Evolutionary conservation across 169 alveolate genomes (phyloP).

Genomic region (Cyclospora cayetanensis): DNA sequence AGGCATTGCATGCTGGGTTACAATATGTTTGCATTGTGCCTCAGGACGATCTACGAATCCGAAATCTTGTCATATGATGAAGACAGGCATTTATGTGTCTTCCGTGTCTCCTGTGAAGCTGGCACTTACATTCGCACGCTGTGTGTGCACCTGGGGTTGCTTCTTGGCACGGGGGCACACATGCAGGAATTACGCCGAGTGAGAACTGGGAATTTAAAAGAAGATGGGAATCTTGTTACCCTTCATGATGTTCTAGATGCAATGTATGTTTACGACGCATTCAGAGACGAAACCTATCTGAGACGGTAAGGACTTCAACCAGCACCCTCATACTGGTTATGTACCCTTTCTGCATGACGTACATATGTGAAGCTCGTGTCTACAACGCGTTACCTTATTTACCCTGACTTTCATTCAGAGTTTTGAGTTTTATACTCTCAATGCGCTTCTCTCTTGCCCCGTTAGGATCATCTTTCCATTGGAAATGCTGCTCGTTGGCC

Average conservation of each 20-base stretch:
- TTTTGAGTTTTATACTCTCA: neutral
- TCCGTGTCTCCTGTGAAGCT: slow-evolving; percentile 99
- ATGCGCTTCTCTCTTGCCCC: too few species aligned
- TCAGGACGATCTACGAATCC: slow-evolving; percentile 97
- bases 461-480: slow-evolving; percentile 95
- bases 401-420: too few species aligned
- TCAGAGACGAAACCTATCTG: slow-evolving; percentile 93
- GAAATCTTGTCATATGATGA: slow-evolving; percentile 97
- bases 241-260: slow-evolving; percentile 99
- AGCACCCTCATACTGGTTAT: neutral
- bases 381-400: neutral
- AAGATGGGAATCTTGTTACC: slow-evolving; percentile 97
- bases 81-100: slow-evolving; percentile 95
- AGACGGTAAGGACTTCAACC: slow-evolving; percentile 76
- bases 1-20: neutral
- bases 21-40: neutral
- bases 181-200: slow-evolving; percentile 99
- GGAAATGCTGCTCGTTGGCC: slow-evolving; percentile 95
- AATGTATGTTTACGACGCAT: slow-evolving; percentile 87
- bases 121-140: slow-evolving; percentile 99
- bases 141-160: slow-evolving; percentile 99
- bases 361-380: neutral
- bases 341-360: neutral
- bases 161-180: slow-evolving; percentile 99
- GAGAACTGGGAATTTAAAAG: slow-evolving; percentile 84